These are phyloP conservation scores for Chloromonas sp. DNA, from an alignment of 163 green algal species.

Conservation along the genomic window DNA sequence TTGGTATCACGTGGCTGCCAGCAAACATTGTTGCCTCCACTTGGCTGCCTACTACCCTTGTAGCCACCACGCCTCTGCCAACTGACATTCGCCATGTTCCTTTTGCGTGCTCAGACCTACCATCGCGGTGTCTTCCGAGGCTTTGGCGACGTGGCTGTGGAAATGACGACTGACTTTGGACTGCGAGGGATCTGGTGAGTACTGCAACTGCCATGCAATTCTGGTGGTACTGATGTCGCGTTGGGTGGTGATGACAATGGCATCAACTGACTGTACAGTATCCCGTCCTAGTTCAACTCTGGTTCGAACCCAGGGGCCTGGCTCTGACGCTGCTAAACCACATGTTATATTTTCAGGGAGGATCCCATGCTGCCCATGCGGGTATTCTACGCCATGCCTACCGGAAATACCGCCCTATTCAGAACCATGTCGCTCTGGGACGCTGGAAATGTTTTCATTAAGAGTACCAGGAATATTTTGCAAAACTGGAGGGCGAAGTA, in stretches of 20 bases:
- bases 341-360: background rate
- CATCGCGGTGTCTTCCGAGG: background rate
- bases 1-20: no score
- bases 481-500: background rate
- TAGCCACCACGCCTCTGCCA: no score
- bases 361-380: background rate
- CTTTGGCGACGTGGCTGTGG: background rate
- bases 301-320: no score
- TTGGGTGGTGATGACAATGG: background rate
- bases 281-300: no score
- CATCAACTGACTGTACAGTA: no score
- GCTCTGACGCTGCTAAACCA: background rate
- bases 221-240: background rate
- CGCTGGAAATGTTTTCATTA: background rate
- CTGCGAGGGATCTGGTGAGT: background rate
- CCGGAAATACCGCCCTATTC: background rate
- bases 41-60: no score
- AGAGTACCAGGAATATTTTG: background rate
- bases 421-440: background rate
- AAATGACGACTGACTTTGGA: background rate
- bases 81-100: no score
- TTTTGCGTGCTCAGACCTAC: background rate
- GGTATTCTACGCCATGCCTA: background rate
- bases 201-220: background rate
- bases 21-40: no score